These are phyloP conservation scores for Boehmeria nivea DNA, from an alignment of 306 rosid genomes.

Conservation along the genomic window DNA sequence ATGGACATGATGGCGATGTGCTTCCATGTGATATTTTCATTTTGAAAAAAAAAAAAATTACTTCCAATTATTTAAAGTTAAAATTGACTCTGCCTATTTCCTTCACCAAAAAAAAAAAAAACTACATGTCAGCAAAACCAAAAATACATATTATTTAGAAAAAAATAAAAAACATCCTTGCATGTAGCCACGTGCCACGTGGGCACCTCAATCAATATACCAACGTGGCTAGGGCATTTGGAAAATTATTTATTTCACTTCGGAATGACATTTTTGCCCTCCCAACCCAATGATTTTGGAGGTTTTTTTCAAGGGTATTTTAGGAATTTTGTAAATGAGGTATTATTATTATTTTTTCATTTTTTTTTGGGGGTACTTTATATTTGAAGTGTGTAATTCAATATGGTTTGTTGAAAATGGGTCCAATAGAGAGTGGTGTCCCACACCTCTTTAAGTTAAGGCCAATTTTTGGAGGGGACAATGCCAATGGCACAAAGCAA, in stretches of 20 bases:
- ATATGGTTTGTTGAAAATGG: no score
- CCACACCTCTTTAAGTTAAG: constrained; percentile 28
- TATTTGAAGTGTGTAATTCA: background rate
- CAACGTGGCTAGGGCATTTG: constrained; percentile 29
- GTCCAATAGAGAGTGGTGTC: constrained; percentile 27
- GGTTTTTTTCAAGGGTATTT: constrained; percentile 7
- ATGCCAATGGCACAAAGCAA: no score
- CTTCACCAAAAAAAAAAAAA: background rate
- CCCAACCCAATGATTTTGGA: no score
- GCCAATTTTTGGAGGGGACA: constrained; percentile 8
- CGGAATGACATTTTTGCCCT: no score
- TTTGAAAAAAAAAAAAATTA: background rate
- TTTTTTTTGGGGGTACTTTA: no score
- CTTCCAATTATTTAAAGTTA: background rate
- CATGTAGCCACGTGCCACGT: constrained; percentile 41
- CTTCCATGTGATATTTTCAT: constrained; percentile 36
- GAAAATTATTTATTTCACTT: no score
- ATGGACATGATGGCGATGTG: constrained; percentile 33
- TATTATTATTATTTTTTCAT: no score
- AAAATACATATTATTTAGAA: background rate
- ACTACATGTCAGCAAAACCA: background rate
- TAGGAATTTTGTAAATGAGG: background rate
- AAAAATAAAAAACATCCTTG: background rate
- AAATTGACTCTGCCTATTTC: constrained; percentile 2
- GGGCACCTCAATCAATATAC: constrained; percentile 22